phyloP scores from a whole-genome alignment of 768 basidiomycete genomes.

The Tremella fuciformis region DNA sequence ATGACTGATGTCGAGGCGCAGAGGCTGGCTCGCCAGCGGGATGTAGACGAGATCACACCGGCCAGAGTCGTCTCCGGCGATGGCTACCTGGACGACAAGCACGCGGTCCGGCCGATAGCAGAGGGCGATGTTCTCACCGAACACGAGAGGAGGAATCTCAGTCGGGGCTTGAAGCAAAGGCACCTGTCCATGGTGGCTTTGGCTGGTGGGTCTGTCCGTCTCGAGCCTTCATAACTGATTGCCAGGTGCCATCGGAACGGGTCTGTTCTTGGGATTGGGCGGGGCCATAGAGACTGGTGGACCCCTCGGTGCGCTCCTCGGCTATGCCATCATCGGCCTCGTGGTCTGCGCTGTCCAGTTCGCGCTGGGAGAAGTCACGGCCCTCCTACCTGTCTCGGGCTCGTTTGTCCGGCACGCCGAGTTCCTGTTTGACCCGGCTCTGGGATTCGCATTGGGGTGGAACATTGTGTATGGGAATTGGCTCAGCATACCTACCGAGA shows the following conservation, averaged over 20 bases:
- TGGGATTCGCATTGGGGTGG: conserved; percentile 54
- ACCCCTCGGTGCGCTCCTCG: conserved; percentile 43
- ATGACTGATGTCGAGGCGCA: no score
- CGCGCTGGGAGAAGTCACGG: conserved; percentile 41
- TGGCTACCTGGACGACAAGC: no score
- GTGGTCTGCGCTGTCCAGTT: conserved; percentile 54
- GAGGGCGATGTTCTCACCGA: no score
- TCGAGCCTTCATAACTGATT: background rate
- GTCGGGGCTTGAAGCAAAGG: conserved; percentile 20
- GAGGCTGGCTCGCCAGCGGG: no score
- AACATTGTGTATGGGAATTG: conserved; percentile 12
- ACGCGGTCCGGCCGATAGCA: no score
- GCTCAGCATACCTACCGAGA: background rate
- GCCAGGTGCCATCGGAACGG: conserved; percentile 33
- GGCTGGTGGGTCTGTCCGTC: conserved; percentile 14
- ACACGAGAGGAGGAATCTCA: conserved; percentile 10
- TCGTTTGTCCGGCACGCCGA: conserved; percentile 41
- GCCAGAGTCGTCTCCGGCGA: no score
- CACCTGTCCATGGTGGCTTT: conserved; percentile 27
- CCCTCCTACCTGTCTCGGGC: conserved; percentile 44
- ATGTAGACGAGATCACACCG: no score
- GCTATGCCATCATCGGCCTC: conserved; percentile 32
- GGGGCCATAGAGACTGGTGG: conserved; percentile 41
- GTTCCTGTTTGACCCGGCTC: conserved; percentile 59
- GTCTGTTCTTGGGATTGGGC: conserved; percentile 61